Evolutionary conservation across 768 basidiomycete species (phyloP), one percentile per base, ranked within the genome.

Genomic region (Piloderma croceum): DNA sequence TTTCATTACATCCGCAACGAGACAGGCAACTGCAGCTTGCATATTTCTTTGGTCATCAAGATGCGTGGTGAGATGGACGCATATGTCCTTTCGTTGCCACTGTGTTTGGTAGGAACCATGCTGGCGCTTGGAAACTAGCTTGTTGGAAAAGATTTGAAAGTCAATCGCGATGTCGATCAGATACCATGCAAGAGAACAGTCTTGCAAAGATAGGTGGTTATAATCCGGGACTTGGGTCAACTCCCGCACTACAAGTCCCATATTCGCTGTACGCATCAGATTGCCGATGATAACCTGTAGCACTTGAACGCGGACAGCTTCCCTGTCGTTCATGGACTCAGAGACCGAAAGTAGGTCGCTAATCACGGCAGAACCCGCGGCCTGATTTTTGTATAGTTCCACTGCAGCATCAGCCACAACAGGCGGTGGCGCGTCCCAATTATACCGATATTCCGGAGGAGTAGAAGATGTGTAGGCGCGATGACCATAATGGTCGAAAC

Each of bases 401-500:
- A 57, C 31, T 4, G 39, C 41, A 12, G 3, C 15, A 6, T 40
- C 36, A 13, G 44, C 47, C 6, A 52, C 42, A 6, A 23, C 3
- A 3, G 52, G 52, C 4, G 56, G 46, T 7, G 35, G 4, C 18
- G 50, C 44, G 25, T 25, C 46, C 54, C 56, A 57, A 35, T 45
- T 37, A 31, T 49, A 56, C 7, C 40, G 36, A 36, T 51, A 44
- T 23, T 52, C 18, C 4, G 13, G 4, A 3, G 57, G 56, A 4
- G 45, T 55, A 5, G 31, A 13, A 0, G n/a, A 9, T 7, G 6
- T 10, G 25, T 39, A 51, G 3, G 34, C 11, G n/a, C 47, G 45
- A 24, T 46, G 39, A 6, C 51, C 51, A 38, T 53, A 58, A 12
- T 38, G 39, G 34, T 57, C 48, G 23, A 43, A 24, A 59, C 63